These are phyloP conservation scores for Priceomyces fermenticarens DNA, from an alignment of 805 yeast species.

Conservation along the genomic window DNA sequence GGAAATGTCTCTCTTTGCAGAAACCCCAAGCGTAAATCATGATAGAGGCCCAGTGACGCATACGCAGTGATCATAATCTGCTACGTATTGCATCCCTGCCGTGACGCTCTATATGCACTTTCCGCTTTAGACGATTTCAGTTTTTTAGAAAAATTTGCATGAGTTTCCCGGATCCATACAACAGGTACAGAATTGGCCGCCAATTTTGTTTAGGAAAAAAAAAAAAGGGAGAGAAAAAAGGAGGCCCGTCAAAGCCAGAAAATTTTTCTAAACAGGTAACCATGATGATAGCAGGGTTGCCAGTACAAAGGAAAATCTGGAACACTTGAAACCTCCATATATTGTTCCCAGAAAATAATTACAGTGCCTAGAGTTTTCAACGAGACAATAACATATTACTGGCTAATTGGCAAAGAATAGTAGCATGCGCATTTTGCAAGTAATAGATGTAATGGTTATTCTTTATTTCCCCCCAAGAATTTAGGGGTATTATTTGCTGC, in stretches of 20 bases:
- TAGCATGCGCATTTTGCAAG: too few relatives aligned
- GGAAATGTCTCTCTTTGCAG: neutral
- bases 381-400: too few relatives aligned
- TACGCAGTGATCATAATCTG: constrained; percentile 2
- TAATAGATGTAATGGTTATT: too few relatives aligned
- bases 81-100: neutral
- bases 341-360: too few relatives aligned
- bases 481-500: too few relatives aligned
- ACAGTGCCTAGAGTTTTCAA: too few relatives aligned
- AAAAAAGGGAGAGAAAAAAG: neutral
- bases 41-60: constrained; percentile 3
- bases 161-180: neutral
- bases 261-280: neutral
- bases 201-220: neutral
- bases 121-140: neutral
- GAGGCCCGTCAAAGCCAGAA: neutral
- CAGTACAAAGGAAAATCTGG: too few relatives aligned
- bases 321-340: too few relatives aligned
- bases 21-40: constrained; percentile 1
- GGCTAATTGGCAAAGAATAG: too few relatives aligned
- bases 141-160: neutral
- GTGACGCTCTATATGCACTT: neutral
- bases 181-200: neutral
- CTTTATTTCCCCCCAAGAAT: too few relatives aligned
- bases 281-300: too few relatives aligned